A percentile compares a stretch with the other conserved stretches of the same genome.
These are phyloP conservation scores for Pulveroboletus ravenelii DNA, from an alignment of 768 basidiomycete genomes.

Conservation along the genomic window DNA sequence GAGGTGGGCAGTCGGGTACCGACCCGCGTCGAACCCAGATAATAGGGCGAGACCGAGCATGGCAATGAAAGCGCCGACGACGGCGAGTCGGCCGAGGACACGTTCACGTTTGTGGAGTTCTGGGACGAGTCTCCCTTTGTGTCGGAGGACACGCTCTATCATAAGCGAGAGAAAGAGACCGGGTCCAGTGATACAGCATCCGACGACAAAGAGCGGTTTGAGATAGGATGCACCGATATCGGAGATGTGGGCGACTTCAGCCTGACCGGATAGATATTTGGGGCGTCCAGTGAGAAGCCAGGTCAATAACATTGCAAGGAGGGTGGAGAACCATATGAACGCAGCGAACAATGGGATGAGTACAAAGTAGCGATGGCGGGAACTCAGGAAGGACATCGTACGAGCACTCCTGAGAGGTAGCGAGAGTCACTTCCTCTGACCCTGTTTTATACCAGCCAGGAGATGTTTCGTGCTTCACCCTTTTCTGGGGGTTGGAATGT, in stretches of 20 bases:
- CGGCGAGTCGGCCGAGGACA: slow-evolving; percentile 51
- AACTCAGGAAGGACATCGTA: slow-evolving; percentile 14
- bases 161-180: slow-evolving; percentile 57
- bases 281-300: slow-evolving; percentile 64
- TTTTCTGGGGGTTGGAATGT: neutral
- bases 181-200: no score
- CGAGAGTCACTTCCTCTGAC: neutral
- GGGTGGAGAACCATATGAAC: slow-evolving; percentile 66
- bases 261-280: slow-evolving; percentile 46
- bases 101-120: slow-evolving; percentile 55
- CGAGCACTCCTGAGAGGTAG: neutral
- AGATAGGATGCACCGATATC: slow-evolving; percentile 70
- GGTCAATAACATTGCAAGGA: slow-evolving; percentile 65
- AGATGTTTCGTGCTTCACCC: no score
- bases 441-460: slow-evolving; percentile 5
- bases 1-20: slow-evolving; percentile 49
- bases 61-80: no score
- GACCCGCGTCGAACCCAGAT: slow-evolving; percentile 65
- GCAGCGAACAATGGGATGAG: slow-evolving; percentile 59
- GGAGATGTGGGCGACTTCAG: slow-evolving; percentile 67
- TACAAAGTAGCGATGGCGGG: slow-evolving; percentile 54
- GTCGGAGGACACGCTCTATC: slow-evolving; percentile 60
- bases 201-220: slow-evolving; percentile 71
- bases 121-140: slow-evolving; percentile 61
- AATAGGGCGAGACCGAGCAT: slow-evolving; percentile 62